Evolutionary conservation across 1,284 basidiomycete genomes (phyloP), one percentile per base, ranked within the genome.

Genomic region (Pseudozyma pruni): DNA sequence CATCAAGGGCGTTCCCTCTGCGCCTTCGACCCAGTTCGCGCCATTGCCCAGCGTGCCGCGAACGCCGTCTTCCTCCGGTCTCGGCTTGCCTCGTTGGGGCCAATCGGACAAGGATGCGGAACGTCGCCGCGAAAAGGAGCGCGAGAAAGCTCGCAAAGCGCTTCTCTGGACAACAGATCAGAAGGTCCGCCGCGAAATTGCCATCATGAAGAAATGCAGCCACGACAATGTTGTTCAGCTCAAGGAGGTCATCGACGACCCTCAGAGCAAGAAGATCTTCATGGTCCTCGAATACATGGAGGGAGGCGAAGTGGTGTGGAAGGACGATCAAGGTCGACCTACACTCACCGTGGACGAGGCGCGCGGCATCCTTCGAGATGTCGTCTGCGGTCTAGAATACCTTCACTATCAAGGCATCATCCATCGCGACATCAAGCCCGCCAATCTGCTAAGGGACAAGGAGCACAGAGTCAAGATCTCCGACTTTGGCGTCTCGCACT

Each of bases 351-450:
- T 96, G 14, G 88, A 89, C 50, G 91, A 97, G 81, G 90, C 91
- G 8, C 85, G 94, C 33, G 87, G 89, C 53, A 94, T 94, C 43
- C 90, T 94, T 79, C 89, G 95, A 55, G 95, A 98, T 83, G 91
- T 94, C 44, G 88, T 96, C 38, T 88, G 95, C 17, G 95, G 95
- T 23, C 87, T 98, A 41, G 93, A 96, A 81, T 98, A 97, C 82
- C 85, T 98, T 7, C 95, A 98, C 82, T 89, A 91, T 78, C 93
- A 98, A 81, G 95, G 95, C 33, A 97, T 99, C 83, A 98, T 98
- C 49, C 96, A 99, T 84, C 92, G 96, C 57, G 96, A 99, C 84
- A 98, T 98, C 86, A 98, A 98, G 83, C 96, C 96, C 11, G 93
- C 93, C 58, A 99, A 99, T 83, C 88, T 99, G 32, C 87, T 99